Conservation (phyloP, 441 rosid species). For the Populus hybrid region DNA sequence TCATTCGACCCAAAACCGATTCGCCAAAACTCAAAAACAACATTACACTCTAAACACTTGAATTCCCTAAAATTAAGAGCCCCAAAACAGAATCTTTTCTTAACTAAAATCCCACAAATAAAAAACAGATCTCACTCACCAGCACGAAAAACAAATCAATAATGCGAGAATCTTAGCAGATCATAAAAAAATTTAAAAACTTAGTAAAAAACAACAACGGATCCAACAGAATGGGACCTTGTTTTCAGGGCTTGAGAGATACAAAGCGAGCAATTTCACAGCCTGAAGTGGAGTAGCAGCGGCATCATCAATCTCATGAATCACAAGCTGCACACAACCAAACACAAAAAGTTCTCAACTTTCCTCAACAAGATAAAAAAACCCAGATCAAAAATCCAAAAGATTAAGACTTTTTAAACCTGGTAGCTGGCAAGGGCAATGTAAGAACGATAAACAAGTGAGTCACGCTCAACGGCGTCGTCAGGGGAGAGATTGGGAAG, state of each 20-base stretch:
- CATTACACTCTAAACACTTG: neutral
- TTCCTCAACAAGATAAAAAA: neutral
- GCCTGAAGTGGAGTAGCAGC: constrained; percentile 93
- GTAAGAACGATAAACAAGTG: constrained; percentile 79
- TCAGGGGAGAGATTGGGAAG: constrained; percentile 67
- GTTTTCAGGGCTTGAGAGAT: constrained; percentile 58
- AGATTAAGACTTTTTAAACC: constrained; percentile 26
- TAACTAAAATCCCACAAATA: neutral
- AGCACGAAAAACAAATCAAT: neutral
- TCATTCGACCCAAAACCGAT: neutral
- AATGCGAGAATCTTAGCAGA: neutral
- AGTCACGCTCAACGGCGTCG: constrained; percentile 81
- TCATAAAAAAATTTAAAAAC: neutral
- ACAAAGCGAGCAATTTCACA: constrained; percentile 84
- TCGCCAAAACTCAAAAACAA: neutral
- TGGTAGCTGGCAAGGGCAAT: constrained; percentile 85
- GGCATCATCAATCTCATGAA: constrained; percentile 78
- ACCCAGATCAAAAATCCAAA: neutral
- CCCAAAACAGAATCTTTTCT: neutral
- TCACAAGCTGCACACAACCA: constrained; percentile 53
- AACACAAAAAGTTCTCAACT: constrained; percentile 3
- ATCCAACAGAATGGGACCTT: constrained; percentile 8
- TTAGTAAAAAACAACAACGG: neutral
- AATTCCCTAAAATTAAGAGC: neutral
- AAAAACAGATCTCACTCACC: neutral